Conservation (phyloP, 148 eudicot species). For the Arbutus unedo region DNA sequence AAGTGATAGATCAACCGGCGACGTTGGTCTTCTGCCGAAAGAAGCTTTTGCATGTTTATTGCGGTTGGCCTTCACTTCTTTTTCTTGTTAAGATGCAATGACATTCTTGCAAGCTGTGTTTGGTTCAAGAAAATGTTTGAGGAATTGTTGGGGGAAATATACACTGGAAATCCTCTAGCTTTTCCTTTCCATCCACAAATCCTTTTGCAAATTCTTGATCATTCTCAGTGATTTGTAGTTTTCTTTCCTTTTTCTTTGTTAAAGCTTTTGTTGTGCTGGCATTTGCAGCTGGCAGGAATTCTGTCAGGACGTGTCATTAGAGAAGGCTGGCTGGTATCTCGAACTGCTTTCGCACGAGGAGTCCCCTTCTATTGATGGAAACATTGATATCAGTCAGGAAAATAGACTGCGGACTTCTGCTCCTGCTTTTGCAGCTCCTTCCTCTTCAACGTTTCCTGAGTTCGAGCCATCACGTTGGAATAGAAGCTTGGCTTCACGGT, state of each 20-base stretch:
- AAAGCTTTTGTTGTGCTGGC: slow-evolving; percentile 1
- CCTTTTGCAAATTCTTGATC: background rate
- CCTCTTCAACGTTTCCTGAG: slow-evolving; percentile 29
- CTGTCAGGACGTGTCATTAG: slow-evolving; percentile 69
- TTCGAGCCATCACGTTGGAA: slow-evolving; percentile 26
- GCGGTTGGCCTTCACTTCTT: slow-evolving; percentile 47
- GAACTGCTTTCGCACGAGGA: slow-evolving; percentile 26
- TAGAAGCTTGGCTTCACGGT: slow-evolving; percentile 36
- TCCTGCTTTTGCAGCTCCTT: slow-evolving; percentile 19
- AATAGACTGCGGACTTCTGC: background rate
- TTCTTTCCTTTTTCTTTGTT: background rate
- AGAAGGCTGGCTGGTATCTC: slow-evolving; percentile 81
- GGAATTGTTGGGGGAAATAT: background rate
- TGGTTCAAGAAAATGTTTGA: background rate
- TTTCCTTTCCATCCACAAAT: background rate
- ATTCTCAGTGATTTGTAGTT: background rate
- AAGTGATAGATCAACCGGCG: slow-evolving; percentile 45
- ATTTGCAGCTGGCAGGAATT: slow-evolving; percentile 76
- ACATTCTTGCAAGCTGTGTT: background rate
- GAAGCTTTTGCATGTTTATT: slow-evolving; percentile 60
- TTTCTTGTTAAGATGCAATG: background rate
- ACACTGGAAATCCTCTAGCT: background rate
- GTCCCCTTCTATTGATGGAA: slow-evolving; percentile 21
- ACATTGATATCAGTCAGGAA: slow-evolving; percentile 16
- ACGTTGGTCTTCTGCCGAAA: slow-evolving; percentile 44